phyloP scores from a whole-genome alignment of 2,329 filamentous ascomycete genomes.

The Rasamsonia emersonii region DNA sequence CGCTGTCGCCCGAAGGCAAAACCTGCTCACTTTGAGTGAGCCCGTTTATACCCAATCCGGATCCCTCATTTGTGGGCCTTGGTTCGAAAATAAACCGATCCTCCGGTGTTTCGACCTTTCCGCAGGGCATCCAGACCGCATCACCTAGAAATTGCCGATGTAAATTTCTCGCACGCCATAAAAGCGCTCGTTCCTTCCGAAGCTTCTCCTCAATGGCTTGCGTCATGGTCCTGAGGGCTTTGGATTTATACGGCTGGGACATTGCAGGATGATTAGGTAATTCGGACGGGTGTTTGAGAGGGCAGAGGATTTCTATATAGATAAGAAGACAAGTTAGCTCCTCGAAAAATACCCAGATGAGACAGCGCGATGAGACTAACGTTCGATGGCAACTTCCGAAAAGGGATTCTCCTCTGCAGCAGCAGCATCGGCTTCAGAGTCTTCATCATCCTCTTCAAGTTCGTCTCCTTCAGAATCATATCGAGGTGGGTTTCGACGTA shows the following conservation, averaged over 20 bases:
- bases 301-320: slow-evolving; percentile 46
- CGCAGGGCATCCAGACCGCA: slow-evolving; percentile 50
- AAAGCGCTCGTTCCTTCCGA: slow-evolving; percentile 46
- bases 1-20: too few species aligned
- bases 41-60: slow-evolving; percentile 11
- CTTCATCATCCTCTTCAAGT: slow-evolving; percentile 49
- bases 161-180: slow-evolving; percentile 51
- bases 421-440: slow-evolving; percentile 49
- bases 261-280: slow-evolving; percentile 52
- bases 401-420: slow-evolving; percentile 56
- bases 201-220: slow-evolving; percentile 48
- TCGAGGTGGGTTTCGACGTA: slow-evolving; percentile 50
- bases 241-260: slow-evolving; percentile 50
- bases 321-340: slow-evolving; percentile 8
- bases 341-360: background rate
- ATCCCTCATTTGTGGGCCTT: slow-evolving; percentile 12
- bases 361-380: slow-evolving; percentile 28
- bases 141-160: slow-evolving; percentile 53
- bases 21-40: slow-evolving; percentile 13
- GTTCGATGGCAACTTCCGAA: slow-evolving; percentile 47
- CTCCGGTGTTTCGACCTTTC: slow-evolving; percentile 41
- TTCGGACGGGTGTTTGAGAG: slow-evolving; percentile 54
- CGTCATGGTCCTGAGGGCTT: slow-evolving; percentile 50
- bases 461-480: slow-evolving; percentile 59
- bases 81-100: slow-evolving; percentile 43